Conservation (phyloP, 768 basidiomycete species). For the Suillus lakei region DNA sequence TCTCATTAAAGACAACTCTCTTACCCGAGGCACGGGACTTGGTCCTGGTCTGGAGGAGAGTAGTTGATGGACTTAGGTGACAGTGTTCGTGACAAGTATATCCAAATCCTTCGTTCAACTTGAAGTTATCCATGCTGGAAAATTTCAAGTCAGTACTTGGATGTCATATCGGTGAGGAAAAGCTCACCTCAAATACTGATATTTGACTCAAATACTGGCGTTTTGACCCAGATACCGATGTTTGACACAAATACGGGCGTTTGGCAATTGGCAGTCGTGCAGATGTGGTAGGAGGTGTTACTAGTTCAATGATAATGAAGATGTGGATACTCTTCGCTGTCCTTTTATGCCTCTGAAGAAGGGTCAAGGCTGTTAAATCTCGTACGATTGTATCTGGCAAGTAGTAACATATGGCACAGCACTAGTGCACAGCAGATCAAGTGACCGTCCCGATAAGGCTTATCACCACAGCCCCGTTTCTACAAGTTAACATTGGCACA, state of each 20-base stretch:
- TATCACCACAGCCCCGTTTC: slow-evolving; percentile 11
- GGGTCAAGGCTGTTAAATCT: not conserved
- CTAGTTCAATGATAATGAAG: not conserved
- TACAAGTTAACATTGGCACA: not conserved
- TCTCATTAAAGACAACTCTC: not conserved
- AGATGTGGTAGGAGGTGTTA: no score
- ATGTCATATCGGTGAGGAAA: not conserved
- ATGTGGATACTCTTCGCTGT: not conserved
- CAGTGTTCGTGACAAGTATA: not conserved
- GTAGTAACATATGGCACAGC: not conserved
- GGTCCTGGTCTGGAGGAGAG: not conserved
- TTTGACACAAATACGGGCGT: no score
- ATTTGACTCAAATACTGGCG: no score
- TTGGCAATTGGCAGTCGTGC: no score
- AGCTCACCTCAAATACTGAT: not conserved
- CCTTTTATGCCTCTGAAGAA: not conserved
- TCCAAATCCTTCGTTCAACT: not conserved
- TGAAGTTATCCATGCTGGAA: not conserved
- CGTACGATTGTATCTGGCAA: not conserved
- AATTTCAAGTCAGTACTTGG: not conserved
- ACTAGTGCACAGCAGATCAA: not conserved
- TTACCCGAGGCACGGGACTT: no score
- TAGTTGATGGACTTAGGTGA: not conserved
- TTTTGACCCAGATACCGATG: no score
- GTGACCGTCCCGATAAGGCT: not conserved